Percentiles rank a stretch among this genome's conserved stretches.
Evolutionary conservation across 208 protist genomes (phyloP).

Genomic region (Acanthamoeba lenticulata): DNA sequence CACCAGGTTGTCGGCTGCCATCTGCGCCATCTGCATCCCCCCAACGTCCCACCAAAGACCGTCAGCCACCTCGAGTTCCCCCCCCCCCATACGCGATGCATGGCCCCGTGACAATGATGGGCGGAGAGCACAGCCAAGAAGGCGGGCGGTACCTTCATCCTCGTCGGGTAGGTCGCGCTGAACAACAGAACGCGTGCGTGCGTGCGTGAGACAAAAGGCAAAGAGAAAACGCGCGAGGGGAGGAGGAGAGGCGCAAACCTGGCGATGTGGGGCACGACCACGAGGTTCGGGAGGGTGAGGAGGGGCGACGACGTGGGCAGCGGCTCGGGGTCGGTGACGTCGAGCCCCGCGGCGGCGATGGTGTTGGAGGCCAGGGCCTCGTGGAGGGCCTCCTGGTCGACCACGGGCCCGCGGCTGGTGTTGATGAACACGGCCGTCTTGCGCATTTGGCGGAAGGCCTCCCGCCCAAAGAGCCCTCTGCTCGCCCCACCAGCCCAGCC

Average conservation of each 20-base stretch:
- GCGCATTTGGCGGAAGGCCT: slow-evolving; percentile 58
- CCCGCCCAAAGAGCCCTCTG: slow-evolving; percentile 35
- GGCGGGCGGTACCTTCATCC: neutral
- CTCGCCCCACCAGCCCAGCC: neutral
- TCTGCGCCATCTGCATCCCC: neutral
- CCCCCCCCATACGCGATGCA: no score
- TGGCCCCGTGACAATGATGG: no score
- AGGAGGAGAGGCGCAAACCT: neutral
- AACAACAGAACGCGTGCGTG: neutral
- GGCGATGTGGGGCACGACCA: slow-evolving; percentile 33
- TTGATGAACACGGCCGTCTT: slow-evolving; percentile 64
- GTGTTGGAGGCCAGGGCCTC: slow-evolving; percentile 12
- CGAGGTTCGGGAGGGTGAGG: neutral
- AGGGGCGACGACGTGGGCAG: neutral
- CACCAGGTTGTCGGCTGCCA: slow-evolving; percentile 24
- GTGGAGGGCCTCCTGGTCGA: slow-evolving; percentile 71
- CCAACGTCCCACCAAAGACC: neutral
- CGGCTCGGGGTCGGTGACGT: slow-evolving; percentile 36
- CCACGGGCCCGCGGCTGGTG: slow-evolving; percentile 69
- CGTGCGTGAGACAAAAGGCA: no score
- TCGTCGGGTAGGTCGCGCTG: neutral
- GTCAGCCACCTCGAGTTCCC: no score
- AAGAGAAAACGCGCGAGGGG: neutral
- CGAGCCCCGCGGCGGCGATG: slow-evolving; percentile 61
- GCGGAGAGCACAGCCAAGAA: no score